Evolutionary conservation across 148 eudicot genomes (phyloP), one percentile per base, ranked within the genome.

Genomic region (Suaeda aralocaspica): DNA sequence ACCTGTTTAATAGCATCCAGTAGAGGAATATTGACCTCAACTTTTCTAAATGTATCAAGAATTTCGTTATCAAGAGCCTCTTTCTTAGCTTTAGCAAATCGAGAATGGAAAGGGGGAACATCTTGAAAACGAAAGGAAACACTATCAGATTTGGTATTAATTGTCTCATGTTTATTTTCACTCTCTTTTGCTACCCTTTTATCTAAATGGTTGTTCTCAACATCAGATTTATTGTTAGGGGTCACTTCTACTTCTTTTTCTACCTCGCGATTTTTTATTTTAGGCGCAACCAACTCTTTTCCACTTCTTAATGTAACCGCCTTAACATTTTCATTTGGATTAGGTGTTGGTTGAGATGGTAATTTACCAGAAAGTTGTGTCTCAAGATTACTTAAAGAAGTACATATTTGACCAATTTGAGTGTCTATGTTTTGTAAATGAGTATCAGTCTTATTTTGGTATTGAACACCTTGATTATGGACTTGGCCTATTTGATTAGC

Each of bases 341-440:
- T 67, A 30, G 70, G 70, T 2, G 50, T 6, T n/a, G 60, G 30
- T 22, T 68, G 60, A 29, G 71, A 21, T 0, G 71, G 71, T 9
- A 68, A 26, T 8, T 55, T 49, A 68, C 60, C 71, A n/a, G 71
- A 53, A 31, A 68, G 19, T 21, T 68, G 34, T 4, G 60, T 21
- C n/a, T 68, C 60, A 5, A 53, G 25, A 12, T 68, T 52, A 15
- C 71, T 68, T 12, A 53, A 6, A 52, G 71, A 33, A 14, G 71
- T 68, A 8, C 60, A 68, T 36, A 69, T 56, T 56, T 69, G 64
- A 25, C 72, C 18, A 1, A 56, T 55, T 56, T 69, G 63, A n/a
- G 63, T 39, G 3, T 69, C 64, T 7, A 69, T 34, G n/a, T 69
- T 21, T 10, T 24, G 72, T 24, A 69, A 25, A 33, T 69, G 63